Conservation (phyloP, 192 early-diverging fungal species). For the Anaeromyces robustus region DNA sequence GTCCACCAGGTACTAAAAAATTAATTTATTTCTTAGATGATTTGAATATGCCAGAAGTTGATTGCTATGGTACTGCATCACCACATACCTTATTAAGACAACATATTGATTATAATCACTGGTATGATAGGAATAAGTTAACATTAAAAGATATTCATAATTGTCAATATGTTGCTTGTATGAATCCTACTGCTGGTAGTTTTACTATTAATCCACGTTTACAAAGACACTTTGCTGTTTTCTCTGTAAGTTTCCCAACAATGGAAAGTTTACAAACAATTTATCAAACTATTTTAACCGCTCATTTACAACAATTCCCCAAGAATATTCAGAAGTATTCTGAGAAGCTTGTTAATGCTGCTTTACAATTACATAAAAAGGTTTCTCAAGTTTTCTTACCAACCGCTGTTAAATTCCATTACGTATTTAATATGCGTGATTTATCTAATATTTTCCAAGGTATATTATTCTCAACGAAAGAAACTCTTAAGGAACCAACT, state of each 20-base stretch:
- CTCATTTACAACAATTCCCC: conserved; percentile 38
- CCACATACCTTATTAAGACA: conserved; percentile 45
- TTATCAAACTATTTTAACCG: conserved; percentile 33
- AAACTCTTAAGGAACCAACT: conserved; percentile 35
- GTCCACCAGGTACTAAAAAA: conserved; percentile 43
- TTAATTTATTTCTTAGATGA: conserved; percentile 52
- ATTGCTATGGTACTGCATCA: conserved; percentile 47
- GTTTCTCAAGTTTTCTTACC: conserved; percentile 35
- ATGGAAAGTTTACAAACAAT: conserved; percentile 38
- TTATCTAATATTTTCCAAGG: conserved; percentile 48
- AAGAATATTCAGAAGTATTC: conserved; percentile 27
- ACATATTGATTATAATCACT: conserved; percentile 42
- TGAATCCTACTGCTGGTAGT: conserved; percentile 50
- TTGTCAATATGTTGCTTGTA: conserved; percentile 48
- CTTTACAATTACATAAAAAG: conserved; percentile 39
- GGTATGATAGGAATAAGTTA: conserved; percentile 47
- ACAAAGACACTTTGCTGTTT: conserved; percentile 43
- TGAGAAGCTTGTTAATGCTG: conserved; percentile 33
- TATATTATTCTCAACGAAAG: conserved; percentile 38
- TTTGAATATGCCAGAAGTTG: conserved; percentile 53
- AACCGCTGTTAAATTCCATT: conserved; percentile 48
- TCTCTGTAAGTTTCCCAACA: conserved; percentile 45
- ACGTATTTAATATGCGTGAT: conserved; percentile 48
- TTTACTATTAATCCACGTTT: conserved; percentile 38
- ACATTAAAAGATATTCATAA: conserved; percentile 54